Evolutionary conservation across 106 monocot genomes (phyloP).

Genomic region (Allium cepa): DNA sequence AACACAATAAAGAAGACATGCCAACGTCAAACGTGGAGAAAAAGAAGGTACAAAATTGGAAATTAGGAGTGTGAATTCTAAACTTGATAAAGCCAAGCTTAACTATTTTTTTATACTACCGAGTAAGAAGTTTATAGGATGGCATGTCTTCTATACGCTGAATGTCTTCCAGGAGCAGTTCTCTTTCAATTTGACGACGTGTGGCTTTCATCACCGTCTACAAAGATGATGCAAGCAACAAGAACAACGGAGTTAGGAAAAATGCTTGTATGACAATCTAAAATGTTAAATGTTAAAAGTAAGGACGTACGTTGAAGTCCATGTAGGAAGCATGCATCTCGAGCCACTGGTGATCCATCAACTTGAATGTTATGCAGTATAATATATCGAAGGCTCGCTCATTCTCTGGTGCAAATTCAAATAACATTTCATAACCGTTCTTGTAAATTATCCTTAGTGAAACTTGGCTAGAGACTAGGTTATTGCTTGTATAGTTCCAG

Average conservation of each 20-base stretch:
- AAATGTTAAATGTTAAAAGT: not conserved
- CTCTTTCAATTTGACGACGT: constrained; percentile 17
- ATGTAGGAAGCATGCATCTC: constrained; percentile 82
- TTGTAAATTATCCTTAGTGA: too few relatives aligned
- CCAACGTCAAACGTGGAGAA: too few relatives aligned
- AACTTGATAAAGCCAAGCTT: constrained; percentile 1
- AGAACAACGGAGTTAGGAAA: not conserved
- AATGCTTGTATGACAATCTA: constrained; percentile 2
- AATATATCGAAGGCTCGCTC: constrained; percentile 22
- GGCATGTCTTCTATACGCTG: constrained; percentile 19
- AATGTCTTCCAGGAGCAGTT: constrained; percentile 17
- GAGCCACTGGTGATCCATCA: constrained; percentile 95
- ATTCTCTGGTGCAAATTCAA: constrained; percentile 2
- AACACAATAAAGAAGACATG: too few relatives aligned
- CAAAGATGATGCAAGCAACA: constrained; percentile 9
- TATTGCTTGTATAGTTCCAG: too few relatives aligned
- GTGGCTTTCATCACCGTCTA: constrained; percentile 24
- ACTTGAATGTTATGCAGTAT: constrained; percentile 52
- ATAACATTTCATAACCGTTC: too few relatives aligned
- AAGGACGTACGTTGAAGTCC: constrained; percentile 60
- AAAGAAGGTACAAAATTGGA: too few relatives aligned
- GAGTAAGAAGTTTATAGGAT: constrained; percentile 8
- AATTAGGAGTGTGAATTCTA: not conserved
- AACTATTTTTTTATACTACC: constrained; percentile 9
- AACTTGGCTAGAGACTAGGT: too few relatives aligned